A percentile compares a stretch with the other conserved stretches of the same genome.
Conservation (phyloP, 768 basidiomycete species). For the Chlorophyllum brunneum region DNA sequence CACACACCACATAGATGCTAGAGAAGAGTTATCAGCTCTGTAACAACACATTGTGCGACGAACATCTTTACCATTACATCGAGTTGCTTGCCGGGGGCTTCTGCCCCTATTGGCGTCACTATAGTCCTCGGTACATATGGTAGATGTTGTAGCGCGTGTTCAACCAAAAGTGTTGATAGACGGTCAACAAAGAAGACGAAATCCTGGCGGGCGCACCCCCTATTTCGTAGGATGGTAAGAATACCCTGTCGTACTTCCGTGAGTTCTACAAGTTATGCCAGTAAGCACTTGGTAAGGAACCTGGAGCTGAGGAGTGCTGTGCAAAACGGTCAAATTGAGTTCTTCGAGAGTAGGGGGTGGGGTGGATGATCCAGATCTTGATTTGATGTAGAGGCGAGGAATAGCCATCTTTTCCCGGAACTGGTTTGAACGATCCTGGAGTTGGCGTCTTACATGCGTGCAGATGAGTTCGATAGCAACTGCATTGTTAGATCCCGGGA, state of each 20-base stretch:
- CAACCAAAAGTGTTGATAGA: constrained; percentile 78
- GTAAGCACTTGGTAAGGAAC: too few relatives aligned
- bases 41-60: background rate
- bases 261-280: too few relatives aligned
- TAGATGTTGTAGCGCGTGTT: constrained; percentile 80
- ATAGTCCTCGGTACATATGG: constrained; percentile 63
- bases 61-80: constrained; percentile 47
- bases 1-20: constrained; percentile 85
- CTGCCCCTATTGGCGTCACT: constrained; percentile 60
- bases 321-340: constrained; percentile 60
- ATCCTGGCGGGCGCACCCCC: constrained; percentile 68
- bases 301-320: constrained; percentile 76
- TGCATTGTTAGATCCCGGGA: constrained; percentile 87
- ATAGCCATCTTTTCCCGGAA: constrained; percentile 75
- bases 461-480: constrained; percentile 93
- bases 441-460: constrained; percentile 82
- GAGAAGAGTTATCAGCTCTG: background rate
- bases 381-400: constrained; percentile 35
- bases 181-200: constrained; percentile 93
- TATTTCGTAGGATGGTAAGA: constrained; percentile 79
- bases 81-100: constrained; percentile 57
- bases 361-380: constrained; percentile 30
- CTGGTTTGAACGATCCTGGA: constrained; percentile 70
- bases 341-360: constrained; percentile 38
- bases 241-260: constrained; percentile 62